Evolutionary conservation across 257 asterid species (phyloP), one percentile per base, ranked within the genome.

Genomic region (Thymus quinquecostatus): DNA sequence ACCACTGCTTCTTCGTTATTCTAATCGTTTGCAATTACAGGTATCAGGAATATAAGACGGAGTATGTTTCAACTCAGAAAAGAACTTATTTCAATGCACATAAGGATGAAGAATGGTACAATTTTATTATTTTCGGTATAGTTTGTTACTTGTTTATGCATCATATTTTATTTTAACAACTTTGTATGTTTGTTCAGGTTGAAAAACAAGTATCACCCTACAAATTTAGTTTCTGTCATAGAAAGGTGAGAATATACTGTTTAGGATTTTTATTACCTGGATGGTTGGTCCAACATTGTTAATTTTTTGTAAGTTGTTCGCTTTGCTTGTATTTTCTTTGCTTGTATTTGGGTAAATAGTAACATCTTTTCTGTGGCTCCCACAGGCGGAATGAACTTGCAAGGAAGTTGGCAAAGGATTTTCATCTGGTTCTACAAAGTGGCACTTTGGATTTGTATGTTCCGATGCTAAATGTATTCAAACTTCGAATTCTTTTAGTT

Each of bases 121-220:
- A 27, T 54, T 38, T 36, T 44, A 59, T 79, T 65, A 1, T 6
- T 4, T 5, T 60, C 0, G 33, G 28, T 34, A 6, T 56, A 33
- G 62, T 54, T 1, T 57, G 33, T 71, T 66, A 64, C 48, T 1
- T 50, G n/a, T 71, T 66, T 55, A 48, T 66, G n/a, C 72, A 66
- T 38, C 2, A 44, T 41, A 28, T 71, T 8, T 3, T 10, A 5
- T n/a, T 68, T 83, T 55, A 76, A 63, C n/a, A 73, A 45, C 36
- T 78, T 66, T 53, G 65, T 40, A 71, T 66, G 64, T 70, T 8
- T 74, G 14, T 79, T 77, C 88, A 95, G 99, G 99, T 84, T 92
- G 48, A 95, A 95, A 78, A 96, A 95, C 79, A 95, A 95, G 79
- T 95, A 95, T 78, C 98, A 95, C 78, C 99, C 99, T 0, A 87